These are phyloP conservation scores for Pyracantha coccinea DNA, from an alignment of 331 rosid species.

Conservation along the genomic window DNA sequence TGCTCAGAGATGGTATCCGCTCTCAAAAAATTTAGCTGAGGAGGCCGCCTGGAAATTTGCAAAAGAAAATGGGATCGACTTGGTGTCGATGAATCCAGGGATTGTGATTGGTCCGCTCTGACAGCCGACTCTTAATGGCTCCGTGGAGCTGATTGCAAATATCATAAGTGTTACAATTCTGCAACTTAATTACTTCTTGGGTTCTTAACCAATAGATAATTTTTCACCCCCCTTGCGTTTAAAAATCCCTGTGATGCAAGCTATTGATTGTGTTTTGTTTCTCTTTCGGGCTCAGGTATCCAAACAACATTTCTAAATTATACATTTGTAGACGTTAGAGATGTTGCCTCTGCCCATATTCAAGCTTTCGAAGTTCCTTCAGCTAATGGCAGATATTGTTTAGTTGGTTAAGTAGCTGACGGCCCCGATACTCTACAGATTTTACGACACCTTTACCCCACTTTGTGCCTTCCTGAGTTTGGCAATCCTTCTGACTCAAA, in stretches of 20 bases:
- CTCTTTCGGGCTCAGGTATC: not conserved
- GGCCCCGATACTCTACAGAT: not conserved
- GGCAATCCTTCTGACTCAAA: conserved; percentile 1
- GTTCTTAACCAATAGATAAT: not conserved
- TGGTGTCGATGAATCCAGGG: conserved; percentile 5
- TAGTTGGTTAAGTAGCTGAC: not conserved
- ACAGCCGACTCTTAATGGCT: conserved; percentile 11
- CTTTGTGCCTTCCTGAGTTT: not conserved
- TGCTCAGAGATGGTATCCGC: conserved; percentile 9
- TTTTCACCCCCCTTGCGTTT: not conserved
- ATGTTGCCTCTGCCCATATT: conserved; percentile 8
- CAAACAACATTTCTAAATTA: not conserved
- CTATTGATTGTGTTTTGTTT: too few relatives aligned
- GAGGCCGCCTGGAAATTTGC: conserved; percentile 22
- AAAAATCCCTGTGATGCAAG: not conserved
- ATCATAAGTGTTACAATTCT: conserved; percentile 5
- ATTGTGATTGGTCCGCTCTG: conserved; percentile 5
- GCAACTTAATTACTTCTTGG: not conserved
- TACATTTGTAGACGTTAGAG: conserved; percentile 3
- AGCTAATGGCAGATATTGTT: conserved; percentile 11
- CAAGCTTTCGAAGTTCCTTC: conserved; percentile 8
- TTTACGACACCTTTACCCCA: not conserved
- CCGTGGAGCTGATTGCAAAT: not conserved
- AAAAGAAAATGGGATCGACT: conserved; percentile 6
- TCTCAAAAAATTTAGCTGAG: conserved; percentile 18